phyloP scores from a whole-genome alignment of 345 rosid species.

The Populus davidiana region DNA sequence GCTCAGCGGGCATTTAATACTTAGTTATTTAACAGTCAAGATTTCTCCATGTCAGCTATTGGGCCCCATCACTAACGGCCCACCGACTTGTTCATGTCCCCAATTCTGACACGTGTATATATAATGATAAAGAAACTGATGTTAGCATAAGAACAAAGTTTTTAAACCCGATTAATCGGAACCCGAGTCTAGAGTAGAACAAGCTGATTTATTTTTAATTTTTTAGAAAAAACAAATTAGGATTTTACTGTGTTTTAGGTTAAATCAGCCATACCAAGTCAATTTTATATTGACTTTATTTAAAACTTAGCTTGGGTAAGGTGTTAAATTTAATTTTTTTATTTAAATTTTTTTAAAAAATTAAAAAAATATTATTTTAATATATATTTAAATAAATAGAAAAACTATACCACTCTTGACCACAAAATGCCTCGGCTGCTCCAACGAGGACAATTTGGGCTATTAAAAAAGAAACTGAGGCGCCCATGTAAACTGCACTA shows the following conservation, averaged over 20 bases:
- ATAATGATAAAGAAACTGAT: not conserved
- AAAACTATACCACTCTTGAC: conserved; percentile 7
- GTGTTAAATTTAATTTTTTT: no score
- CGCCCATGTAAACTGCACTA: conserved; percentile 34
- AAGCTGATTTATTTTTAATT: no score
- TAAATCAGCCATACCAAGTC: no score
- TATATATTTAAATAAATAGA: no score
- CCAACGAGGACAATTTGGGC: conserved; percentile 15
- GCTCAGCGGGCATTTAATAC: not conserved
- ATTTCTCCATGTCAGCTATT: not conserved
- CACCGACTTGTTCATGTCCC: not conserved
- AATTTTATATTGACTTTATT: no score
- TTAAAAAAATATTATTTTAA: no score
- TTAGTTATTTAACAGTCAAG: not conserved
- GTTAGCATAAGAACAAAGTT: not conserved
- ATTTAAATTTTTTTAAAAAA: no score
- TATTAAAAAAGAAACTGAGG: conserved; percentile 23
- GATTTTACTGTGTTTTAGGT: no score
- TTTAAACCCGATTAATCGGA: no score
- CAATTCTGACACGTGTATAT: conserved; percentile 1
- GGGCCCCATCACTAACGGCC: not conserved
- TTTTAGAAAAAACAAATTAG: no score
- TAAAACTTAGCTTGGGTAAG: no score
- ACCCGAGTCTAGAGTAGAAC: no score
- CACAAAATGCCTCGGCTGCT: conserved; percentile 21